phyloP scores from a whole-genome alignment of 73 alveolate genomes.

The Uronychia binucleata region DNA sequence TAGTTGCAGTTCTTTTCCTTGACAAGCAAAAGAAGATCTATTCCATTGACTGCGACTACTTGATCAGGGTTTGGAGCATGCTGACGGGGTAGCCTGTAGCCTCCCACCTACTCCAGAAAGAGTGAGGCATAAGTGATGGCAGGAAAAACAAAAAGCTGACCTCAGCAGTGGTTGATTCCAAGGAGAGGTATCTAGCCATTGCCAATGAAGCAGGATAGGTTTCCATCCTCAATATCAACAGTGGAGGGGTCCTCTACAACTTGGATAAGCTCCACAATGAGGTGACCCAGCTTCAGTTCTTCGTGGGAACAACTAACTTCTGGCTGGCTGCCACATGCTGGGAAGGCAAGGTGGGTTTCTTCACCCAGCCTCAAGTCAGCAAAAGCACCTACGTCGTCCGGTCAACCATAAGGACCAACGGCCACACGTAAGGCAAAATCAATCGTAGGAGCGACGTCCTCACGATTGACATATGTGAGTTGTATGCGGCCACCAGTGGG shows the following conservation, averaged over 20 bases:
- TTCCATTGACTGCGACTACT: conserved; percentile 47
- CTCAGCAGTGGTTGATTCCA: conserved; percentile 35
- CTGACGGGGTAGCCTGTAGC: conserved; percentile 12
- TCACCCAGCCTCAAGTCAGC: conserved; percentile 16
- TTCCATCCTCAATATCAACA: conserved; percentile 42
- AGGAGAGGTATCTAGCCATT: conserved; percentile 40
- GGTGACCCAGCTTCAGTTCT: conserved; percentile 31
- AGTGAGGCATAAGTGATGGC: neutral
- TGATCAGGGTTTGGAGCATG: conserved; percentile 49
- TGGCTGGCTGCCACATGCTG: conserved; percentile 56
- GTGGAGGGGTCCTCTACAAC: conserved; percentile 46
- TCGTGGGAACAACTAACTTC: conserved; percentile 39
- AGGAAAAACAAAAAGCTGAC: conserved; percentile 37
- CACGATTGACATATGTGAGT: conserved; percentile 37
- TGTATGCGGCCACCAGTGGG: conserved; percentile 53
- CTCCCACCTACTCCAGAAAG: neutral
- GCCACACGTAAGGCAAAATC: conserved; percentile 29
- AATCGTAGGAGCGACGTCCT: conserved; percentile 29
- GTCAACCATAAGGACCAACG: neutral
- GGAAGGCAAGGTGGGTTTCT: conserved; percentile 55
- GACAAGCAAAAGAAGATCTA: conserved; percentile 13
- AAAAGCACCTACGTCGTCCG: conserved; percentile 27
- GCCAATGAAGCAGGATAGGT: conserved; percentile 56
- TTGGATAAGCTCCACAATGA: conserved; percentile 33
- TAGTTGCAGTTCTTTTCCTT: conserved; percentile 37